Evolutionary conservation across 2,329 filamentous ascomycete species (phyloP), one percentile per base, ranked within the genome.

Genomic region (Knufia petricola): DNA sequence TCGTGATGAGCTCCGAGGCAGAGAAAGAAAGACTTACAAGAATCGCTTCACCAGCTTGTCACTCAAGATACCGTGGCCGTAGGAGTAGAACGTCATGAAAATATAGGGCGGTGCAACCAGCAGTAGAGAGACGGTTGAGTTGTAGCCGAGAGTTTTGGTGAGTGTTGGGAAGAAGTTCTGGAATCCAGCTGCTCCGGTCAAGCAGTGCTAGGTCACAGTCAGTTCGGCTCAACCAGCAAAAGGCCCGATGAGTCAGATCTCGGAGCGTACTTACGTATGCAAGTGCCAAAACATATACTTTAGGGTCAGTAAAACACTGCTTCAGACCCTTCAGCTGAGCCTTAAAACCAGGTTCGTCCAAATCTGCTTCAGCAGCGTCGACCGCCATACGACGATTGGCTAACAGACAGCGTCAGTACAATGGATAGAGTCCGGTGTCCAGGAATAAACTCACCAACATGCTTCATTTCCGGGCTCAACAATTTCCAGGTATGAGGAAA

Each of bases 161-260:
- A 72, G 66, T 0, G 74, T 72, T 0, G 75, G 74, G 61, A 77
- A 77, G 64, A 77, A 80, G 61, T 77, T 75, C 48, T 77, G 73
- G 60, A 77, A 75, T 15, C 73, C 74, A 2, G 67, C 66, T 4
- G 72, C 70, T 4, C 70, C 72, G 1, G 69, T 72, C 47, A 74
- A 71, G 52, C 66, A 63, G 64, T 73, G 69, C 47, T 41, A 13
- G 6, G 19, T n/a, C 2, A 30, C 13, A 2, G 24, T 41, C 17
- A 41, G 39, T n/a, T 15, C 17, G 3, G 7, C 39, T 41, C 20
- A n/a, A 15, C 13, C 6, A n/a, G n/a, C n/a, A n/a, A n/a, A n/a
- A n/a, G n/a, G n/a, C n/a, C n/a, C n/a, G n/a, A n/a, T n/a, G n/a
- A n/a, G 20, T 10, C 10, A 10, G 36, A 12, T 39, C 15, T n/a